phyloP scores from a whole-genome alignment of 2,329 filamentous ascomycete species.

The Stachybotrys elegans region DNA sequence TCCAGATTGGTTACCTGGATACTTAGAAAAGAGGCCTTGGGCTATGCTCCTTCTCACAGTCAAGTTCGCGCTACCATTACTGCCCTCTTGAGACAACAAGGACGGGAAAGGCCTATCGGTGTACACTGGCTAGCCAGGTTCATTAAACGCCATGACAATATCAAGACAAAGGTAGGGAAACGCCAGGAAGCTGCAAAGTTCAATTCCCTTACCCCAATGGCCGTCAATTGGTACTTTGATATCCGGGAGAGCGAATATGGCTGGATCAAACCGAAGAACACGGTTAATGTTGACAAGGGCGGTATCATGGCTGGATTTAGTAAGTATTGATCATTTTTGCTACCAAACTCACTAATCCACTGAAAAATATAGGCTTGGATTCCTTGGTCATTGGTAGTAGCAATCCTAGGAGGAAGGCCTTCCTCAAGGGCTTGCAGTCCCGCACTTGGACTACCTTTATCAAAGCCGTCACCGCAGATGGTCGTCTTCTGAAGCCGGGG shows the following conservation, averaged over 20 bases:
- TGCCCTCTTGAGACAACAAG: conserved; percentile 1
- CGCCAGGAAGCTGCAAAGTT: conserved; percentile 3
- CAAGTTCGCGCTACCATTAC: too few species aligned
- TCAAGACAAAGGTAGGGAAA: conserved; percentile 3
- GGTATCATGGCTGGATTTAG: conserved; percentile 4
- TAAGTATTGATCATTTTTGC: background rate
- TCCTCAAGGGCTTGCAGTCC: conserved; percentile 6
- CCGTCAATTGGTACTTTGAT: conserved; percentile 4
- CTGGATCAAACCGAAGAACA: conserved; percentile 5
- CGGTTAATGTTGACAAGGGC: conserved; percentile 4
- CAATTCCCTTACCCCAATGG: conserved; percentile 3
- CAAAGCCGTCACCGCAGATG: conserved; percentile 5
- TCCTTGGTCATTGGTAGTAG: conserved; percentile 6
- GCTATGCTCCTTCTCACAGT: background rate
- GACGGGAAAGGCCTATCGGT: background rate
- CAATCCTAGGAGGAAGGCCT: conserved; percentile 2
- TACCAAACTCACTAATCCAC: background rate
- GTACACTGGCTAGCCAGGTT: conserved; percentile 3
- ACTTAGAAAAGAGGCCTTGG: background rate
- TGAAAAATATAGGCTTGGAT: background rate
- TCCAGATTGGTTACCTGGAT: background rate
- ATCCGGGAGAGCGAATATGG: background rate
- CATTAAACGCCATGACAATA: conserved; percentile 2
- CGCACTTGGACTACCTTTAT: conserved; percentile 6
- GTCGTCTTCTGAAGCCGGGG: conserved; percentile 1